phyloP scores from a whole-genome alignment of 805 yeast species.

The Hanseniaspora vineae region DNA sequence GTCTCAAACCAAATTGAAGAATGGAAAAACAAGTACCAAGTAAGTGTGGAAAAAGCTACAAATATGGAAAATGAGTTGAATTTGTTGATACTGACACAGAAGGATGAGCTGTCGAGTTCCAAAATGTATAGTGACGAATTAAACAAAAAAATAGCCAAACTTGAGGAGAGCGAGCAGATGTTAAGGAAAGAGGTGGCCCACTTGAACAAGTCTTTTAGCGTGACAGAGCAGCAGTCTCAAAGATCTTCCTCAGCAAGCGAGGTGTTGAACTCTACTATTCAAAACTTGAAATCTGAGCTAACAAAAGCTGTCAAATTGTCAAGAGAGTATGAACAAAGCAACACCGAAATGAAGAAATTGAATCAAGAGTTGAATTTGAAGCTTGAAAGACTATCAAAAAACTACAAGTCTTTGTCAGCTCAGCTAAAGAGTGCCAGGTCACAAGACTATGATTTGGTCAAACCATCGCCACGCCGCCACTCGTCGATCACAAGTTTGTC shows the following conservation, averaged over 20 bases:
- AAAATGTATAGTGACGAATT: conserved; percentile 13
- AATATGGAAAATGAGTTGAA: conserved; percentile 43
- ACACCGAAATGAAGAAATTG: conserved; percentile 39
- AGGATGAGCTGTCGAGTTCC: conserved; percentile 55
- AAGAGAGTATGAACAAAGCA: conserved; percentile 43
- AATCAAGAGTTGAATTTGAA: conserved; percentile 60
- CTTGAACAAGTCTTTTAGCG: not conserved
- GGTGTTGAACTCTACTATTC: conserved; percentile 10
- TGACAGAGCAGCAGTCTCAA: not conserved
- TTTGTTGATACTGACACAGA: conserved; percentile 36
- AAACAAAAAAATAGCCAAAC: not conserved
- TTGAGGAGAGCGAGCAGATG: not conserved
- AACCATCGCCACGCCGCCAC: conserved; percentile 19
- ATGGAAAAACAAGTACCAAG: conserved; percentile 36
- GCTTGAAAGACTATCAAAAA: conserved; percentile 51
- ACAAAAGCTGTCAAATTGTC: conserved; percentile 36
- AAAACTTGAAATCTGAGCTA: conserved; percentile 41
- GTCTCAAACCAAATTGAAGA: conserved; percentile 40
- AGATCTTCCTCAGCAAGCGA: conserved; percentile 7
- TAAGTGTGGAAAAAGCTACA: conserved; percentile 47
- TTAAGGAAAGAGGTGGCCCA: not conserved
- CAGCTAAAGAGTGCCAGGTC: conserved; percentile 40
- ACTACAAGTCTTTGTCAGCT: conserved; percentile 49
- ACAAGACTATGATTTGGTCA: conserved; percentile 13
- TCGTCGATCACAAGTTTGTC: not conserved